phyloP scores from a whole-genome alignment of 1,284 basidiomycete genomes.

The Ustilago esculenta region DNA sequence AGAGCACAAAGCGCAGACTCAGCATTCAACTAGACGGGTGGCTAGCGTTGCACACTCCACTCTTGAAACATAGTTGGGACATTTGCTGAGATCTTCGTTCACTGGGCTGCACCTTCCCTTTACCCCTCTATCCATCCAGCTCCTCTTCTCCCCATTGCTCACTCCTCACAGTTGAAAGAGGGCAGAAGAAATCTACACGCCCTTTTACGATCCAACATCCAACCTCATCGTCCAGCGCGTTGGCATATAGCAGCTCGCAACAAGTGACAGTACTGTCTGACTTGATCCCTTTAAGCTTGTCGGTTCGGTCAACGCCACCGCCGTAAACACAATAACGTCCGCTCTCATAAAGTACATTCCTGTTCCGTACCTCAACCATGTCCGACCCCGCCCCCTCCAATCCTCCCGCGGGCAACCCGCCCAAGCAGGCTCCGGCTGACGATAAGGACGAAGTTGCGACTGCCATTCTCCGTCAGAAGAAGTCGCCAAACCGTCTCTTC shows the following conservation, averaged over 20 bases:
- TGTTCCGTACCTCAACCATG: constrained; percentile 21
- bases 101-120: background rate
- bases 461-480: constrained; percentile 65
- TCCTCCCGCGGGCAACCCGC: constrained; percentile 17
- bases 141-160: background rate
- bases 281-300: no score
- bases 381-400: constrained; percentile 46
- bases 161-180: background rate
- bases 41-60: constrained; percentile 4
- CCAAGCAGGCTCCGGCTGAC: constrained; percentile 34
- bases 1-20: background rate
- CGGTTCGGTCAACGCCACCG: background rate
- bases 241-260: no score
- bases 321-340: no score
- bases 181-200: background rate
- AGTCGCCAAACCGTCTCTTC: constrained; percentile 62
- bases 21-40: background rate
- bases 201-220: no score
- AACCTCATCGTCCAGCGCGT: no score
- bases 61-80: background rate
- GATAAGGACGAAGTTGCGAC: constrained; percentile 63
- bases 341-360: no score
- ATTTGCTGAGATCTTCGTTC: background rate
- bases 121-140: background rate
- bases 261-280: no score